Base-by-base conservation (phyloP, 2,329 filamentous ascomycete genomes). In the Fusarium algeriense region DNA sequence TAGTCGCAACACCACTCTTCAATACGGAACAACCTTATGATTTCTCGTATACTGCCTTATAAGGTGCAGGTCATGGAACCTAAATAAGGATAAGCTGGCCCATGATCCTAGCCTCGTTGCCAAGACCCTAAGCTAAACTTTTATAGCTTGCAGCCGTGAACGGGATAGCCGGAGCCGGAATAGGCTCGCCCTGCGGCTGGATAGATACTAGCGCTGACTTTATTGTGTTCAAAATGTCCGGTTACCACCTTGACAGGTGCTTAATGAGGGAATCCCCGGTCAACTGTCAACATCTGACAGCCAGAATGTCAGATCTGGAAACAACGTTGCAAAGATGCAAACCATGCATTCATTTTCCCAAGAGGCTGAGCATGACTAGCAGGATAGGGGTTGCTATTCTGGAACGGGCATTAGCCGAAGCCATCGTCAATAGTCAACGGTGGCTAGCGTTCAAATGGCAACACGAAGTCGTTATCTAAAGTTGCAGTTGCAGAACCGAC, bases 151-250 rank as follows among this genome's bases (percentile, higher is more conserved):
- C 35, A 37, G 5, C n/a, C 17, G 35, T 19, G 28, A 67, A 44
- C 43, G 32, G 37, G 28, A 19, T n/a, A 67, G 32, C 49, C 62
- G 62, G 59, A 40, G 40, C 32, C 34, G 6, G 44, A 44, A 64
- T 28, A 28, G 19, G 20, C 15, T 44, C 19, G 14, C 46, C 14
- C 4, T 45, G 13, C 44, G 35, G 28, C 60, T 60, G 26, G 35
- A 37, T 15, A 14, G 26, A n/a, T 38, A 19, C 45, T 63, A 63
- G 44, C 32, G 55, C 37, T 32, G 60, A 59, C 14, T 34, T 30
- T 58, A 35, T 43, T 19, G 35, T 45, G 38, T 58, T 14, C 28
- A 17, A 38, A 38, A 28, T 38, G 32, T 28, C 48, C 48, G 48
- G 32, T 38, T 52, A 34, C 48, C 20, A 38, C 48, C 32, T 37